Evolutionary conservation across 2,329 filamentous ascomycete genomes (phyloP).

Genomic region (Diaporthe sp.): DNA sequence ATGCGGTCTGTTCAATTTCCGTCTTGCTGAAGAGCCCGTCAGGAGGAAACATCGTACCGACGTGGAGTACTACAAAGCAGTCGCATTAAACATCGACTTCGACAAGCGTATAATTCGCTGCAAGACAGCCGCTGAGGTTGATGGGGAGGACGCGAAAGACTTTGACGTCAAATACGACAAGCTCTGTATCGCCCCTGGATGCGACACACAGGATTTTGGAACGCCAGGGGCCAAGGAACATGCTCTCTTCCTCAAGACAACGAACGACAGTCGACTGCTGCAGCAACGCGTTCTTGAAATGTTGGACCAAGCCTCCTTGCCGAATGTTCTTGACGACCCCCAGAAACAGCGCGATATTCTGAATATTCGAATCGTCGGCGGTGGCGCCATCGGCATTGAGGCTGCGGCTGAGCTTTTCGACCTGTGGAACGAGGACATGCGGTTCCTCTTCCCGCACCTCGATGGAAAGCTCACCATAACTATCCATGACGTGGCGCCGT

Average conservation of each 20-base stretch:
- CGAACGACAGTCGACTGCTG: conserved; percentile 49
- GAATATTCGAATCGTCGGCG: conserved; percentile 55
- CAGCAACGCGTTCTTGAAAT: conserved; percentile 51
- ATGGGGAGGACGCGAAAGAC: conserved; percentile 42
- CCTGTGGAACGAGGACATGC: conserved; percentile 53
- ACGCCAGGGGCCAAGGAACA: conserved; percentile 54
- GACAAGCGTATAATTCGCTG: conserved; percentile 49
- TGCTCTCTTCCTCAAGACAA: conserved; percentile 53
- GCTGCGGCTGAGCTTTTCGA: conserved; percentile 58
- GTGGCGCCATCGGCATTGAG: conserved; percentile 57
- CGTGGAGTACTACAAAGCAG: conserved; percentile 54
- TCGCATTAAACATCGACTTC: conserved; percentile 53
- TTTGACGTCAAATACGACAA: conserved; percentile 57
- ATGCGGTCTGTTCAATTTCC: conserved; percentile 58
- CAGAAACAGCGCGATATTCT: conserved; percentile 49
- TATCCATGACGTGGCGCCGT: conserved; percentile 58
- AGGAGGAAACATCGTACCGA: conserved; percentile 48
- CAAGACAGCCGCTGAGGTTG: conserved; percentile 48
- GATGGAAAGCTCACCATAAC: conserved; percentile 53
- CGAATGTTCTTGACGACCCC: conserved; percentile 42
- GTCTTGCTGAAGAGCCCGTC: conserved; percentile 58
- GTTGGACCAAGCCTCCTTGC: conserved; percentile 43
- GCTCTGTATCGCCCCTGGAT: conserved; percentile 56
- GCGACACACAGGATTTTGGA: conserved; percentile 53
- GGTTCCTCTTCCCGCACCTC: conserved; percentile 54